Evolutionary conservation across 352 stramenopile genomes (phyloP), one percentile per base, ranked within the genome.

Genomic region (Globisporangium nunn): DNA sequence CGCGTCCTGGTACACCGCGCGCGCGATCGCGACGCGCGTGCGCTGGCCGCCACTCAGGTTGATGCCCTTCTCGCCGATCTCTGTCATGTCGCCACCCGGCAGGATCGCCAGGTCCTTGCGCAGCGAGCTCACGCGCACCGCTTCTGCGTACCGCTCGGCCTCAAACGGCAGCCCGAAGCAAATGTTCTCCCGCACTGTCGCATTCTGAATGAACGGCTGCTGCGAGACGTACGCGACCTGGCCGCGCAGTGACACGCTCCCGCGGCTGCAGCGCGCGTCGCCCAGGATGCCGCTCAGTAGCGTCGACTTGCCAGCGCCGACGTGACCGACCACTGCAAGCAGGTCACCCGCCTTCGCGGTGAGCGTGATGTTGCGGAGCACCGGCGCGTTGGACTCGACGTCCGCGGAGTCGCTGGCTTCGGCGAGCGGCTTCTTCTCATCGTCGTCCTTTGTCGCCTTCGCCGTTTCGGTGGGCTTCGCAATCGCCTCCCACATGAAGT

Each of bases 41-140:
- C 97, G 97, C 72, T 99, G 96, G 5, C 97, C 97, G 14, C 97
- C 97, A 37, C 78, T 97, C 5, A 99, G 71, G 65, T 98, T 99
- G 47, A 99, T 96, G 1, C 97, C 97, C 60, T 97, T 97, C 74
- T 99, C 96, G 7, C 96, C 97, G 50, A 99, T 99, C 71, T 99
- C 96, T 0, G 96, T 99, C 61, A 70, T 58, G 68, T 99, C 97
- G 17, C 96, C 96, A 30, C 81, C 81, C 5, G 93, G 85, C 33
- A 98, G 68, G 44, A 97, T 80, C 44, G 71, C 68, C 30, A 98
- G 63, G 62, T 98, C 96, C 51, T 91, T 82, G 17, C 72, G 66
- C 28, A 98, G 72, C 37, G 67, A 67, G 45, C 95, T 72, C 41
- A 92, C 80, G 43, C 75, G 67, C 58, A 94, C 53, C 0, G 70